phyloP scores from a whole-genome alignment of 495 filamentous ascomycete species.

The Trichoderma parareesei region DNA sequence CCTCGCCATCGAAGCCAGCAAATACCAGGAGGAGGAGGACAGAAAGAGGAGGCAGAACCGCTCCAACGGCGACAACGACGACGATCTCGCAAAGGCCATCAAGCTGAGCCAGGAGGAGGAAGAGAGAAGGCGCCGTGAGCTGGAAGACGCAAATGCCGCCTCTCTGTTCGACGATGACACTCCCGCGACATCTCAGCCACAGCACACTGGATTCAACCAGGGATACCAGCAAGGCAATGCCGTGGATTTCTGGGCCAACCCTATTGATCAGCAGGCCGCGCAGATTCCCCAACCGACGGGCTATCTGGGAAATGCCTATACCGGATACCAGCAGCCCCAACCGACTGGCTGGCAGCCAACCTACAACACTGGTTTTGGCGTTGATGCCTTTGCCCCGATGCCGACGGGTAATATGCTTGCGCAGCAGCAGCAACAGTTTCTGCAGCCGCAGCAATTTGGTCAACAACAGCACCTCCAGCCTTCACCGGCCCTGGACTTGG shows the following conservation, averaged over 20 bases:
- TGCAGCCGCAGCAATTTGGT: conserved; percentile 36
- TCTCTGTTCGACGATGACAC: conserved; percentile 84
- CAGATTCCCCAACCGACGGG: conserved; percentile 72
- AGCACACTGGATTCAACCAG: conserved; percentile 85
- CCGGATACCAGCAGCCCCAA: conserved; percentile 52
- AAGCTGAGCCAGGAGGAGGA: conserved; percentile 91
- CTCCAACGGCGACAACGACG: conserved; percentile 51
- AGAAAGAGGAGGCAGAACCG: conserved; percentile 68
- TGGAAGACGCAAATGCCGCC: conserved; percentile 82
- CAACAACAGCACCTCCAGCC: conserved; percentile 37
- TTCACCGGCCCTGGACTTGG: conserved; percentile 45
- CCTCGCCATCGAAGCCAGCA: conserved; percentile 93
- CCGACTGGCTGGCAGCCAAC: conserved; percentile 57
- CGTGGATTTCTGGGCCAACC: conserved; percentile 96
- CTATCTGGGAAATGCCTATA: conserved; percentile 78
- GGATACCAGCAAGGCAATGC: conserved; percentile 92
- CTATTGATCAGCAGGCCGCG: conserved; percentile 58
- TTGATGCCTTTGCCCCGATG: conserved; percentile 54
- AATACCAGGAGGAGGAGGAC: conserved; percentile 91
- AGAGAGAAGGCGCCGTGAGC: conserved; percentile 75
- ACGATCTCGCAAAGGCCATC: conserved; percentile 90
- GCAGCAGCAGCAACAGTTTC: conserved; percentile 38
- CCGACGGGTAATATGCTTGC: conserved; percentile 67
- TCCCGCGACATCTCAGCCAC: conserved; percentile 50
- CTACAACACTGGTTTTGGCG: conserved; percentile 37